Percentiles rank a stretch among this genome's conserved stretches.
These are phyloP conservation scores for Hansenula sp. DNA, from an alignment of 1,139 yeast species.

Conservation along the genomic window DNA sequence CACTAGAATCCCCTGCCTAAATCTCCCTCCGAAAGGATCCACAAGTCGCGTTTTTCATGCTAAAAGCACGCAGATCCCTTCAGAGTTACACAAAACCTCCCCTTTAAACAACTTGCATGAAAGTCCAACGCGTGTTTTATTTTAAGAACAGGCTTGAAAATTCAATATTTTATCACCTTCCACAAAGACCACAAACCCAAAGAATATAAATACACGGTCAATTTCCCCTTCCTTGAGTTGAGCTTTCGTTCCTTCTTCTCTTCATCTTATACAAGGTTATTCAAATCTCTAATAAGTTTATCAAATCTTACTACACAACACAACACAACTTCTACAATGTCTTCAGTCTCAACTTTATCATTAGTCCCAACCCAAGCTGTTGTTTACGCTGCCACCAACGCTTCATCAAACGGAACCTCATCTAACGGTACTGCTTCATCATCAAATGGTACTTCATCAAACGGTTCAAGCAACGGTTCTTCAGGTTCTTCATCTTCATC, in stretches of 20 bases:
- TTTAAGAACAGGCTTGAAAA: conserved; percentile 1
- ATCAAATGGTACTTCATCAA: conserved; percentile 4
- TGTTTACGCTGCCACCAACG: conserved; percentile 22
- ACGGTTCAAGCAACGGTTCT: conserved; percentile 14
- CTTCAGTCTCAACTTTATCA: conserved; percentile 5
- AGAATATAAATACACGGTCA: not conserved
- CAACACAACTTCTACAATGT: conserved; percentile 1
- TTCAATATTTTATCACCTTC: no score
- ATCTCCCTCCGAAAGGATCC: no score
- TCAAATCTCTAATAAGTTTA: no score
- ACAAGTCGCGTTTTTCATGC: no score
- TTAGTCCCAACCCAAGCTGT: conserved; percentile 24
- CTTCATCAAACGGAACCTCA: conserved; percentile 4
- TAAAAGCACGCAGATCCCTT: not conserved
- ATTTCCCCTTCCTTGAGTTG: not conserved
- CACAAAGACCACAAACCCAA: not conserved
- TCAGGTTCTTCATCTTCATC: conserved; percentile 12
- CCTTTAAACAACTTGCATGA: not conserved
- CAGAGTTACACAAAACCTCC: not conserved
- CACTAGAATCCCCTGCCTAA: no score
- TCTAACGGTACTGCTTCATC: conserved; percentile 7
- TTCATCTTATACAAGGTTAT: not conserved
- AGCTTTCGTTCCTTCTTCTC: not conserved
- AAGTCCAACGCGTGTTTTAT: not conserved
- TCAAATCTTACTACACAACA: no score